phyloP scores from a whole-genome alignment of 257 asterid species.

The Penstemon newberryi region DNA sequence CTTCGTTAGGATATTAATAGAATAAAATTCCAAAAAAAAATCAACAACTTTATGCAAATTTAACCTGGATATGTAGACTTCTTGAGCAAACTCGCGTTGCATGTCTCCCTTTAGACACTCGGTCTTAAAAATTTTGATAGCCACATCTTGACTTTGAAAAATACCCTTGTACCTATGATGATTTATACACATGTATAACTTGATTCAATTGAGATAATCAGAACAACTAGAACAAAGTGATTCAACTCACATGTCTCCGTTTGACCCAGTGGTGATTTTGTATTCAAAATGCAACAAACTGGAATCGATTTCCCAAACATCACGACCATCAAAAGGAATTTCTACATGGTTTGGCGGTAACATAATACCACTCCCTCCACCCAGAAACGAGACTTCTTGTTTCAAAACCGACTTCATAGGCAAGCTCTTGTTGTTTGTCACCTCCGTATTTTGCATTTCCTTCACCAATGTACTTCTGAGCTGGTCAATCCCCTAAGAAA shows the following conservation, averaged over 20 bases:
- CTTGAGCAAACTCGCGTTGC: slow-evolving; percentile 75
- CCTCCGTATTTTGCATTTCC: slow-evolving; percentile 75
- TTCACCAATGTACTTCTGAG: slow-evolving; percentile 54
- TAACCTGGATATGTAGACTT: slow-evolving; percentile 84
- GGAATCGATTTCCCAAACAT: slow-evolving; percentile 86
- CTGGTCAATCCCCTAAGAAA: slow-evolving; percentile 56
- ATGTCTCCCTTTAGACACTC: slow-evolving; percentile 51
- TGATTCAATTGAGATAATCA: slow-evolving; percentile 2
- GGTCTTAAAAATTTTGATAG: slow-evolving; percentile 69
- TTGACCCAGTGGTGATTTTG: slow-evolving; percentile 67
- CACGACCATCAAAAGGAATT: slow-evolving; percentile 54
- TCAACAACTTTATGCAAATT: background rate
- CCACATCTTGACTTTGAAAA: slow-evolving; percentile 73
- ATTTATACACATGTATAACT: slow-evolving; percentile 14
- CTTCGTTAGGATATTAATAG: background rate
- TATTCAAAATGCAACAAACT: slow-evolving; percentile 53
- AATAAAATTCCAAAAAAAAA: too few species aligned
- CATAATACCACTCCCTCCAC: slow-evolving; percentile 30
- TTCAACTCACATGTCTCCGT: slow-evolving; percentile 70
- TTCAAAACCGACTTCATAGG: slow-evolving; percentile 27
- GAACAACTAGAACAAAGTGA: background rate
- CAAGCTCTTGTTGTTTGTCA: slow-evolving; percentile 25
- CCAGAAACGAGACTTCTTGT: slow-evolving; percentile 35
- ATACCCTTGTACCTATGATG: slow-evolving; percentile 72
- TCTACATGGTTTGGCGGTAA: slow-evolving; percentile 39